Evolutionary conservation across 139 green algal genomes (phyloP).

Genomic region (Coelastrella sp.): DNA sequence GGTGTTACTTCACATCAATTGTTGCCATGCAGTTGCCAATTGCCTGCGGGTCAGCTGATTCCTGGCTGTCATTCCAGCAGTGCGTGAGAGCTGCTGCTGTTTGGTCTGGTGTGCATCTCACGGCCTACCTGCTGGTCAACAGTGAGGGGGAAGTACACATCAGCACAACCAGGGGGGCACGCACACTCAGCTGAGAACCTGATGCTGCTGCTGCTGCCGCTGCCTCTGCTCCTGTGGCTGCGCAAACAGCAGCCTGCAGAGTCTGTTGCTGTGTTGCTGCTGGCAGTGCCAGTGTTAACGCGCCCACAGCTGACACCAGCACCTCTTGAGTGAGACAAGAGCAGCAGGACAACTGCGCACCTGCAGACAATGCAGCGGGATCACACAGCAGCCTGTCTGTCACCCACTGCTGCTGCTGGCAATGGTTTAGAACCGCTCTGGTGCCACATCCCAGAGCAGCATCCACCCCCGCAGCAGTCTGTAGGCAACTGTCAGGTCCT

Average conservation of each 20-base stretch:
- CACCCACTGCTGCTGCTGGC: background rate
- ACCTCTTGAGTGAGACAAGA: constrained; percentile 14
- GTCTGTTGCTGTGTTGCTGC: background rate
- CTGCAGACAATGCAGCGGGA: background rate
- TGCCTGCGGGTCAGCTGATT: no score
- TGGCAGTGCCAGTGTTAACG: background rate
- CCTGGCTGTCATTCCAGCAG: no score
- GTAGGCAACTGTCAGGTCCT: background rate
- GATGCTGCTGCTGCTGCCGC: background rate
- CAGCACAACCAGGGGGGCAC: background rate
- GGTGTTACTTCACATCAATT: no score
- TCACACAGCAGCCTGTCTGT: background rate
- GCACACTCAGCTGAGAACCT: no score
- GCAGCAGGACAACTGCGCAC: background rate
- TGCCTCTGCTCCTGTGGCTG: background rate
- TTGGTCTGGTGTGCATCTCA: background rate
- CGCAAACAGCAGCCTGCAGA: background rate
- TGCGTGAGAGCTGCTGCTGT: no score
- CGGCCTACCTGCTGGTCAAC: constrained; percentile 3
- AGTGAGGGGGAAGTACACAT: background rate
- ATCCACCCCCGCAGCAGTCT: background rate
- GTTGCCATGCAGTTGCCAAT: no score
- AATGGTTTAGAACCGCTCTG: background rate
- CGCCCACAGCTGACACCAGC: background rate
- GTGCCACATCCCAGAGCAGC: no score